Evolutionary conservation across 2,329 filamentous ascomycete species (phyloP), one percentile per base, ranked within the genome.

Genomic region (Monosporascus cannonballus): DNA sequence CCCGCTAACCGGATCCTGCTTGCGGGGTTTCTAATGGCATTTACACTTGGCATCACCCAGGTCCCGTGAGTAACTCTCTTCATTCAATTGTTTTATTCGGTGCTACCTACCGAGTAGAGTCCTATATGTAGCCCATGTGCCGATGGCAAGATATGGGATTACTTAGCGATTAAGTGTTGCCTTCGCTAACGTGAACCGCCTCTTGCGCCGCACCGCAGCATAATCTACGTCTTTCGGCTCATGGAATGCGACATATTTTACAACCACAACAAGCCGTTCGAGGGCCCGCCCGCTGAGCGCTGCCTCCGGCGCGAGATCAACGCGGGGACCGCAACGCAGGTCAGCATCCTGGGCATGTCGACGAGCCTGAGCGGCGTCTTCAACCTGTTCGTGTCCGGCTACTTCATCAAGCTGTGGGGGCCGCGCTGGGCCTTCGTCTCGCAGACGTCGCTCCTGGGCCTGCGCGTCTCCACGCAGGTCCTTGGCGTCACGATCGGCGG

Each of bases 171-270:
- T 25, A 14, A 15, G 25, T 15, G 22, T 37, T 8, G 14, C 22
- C 47, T 22, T 20, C 20, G 37, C 54, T 59, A 48, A 58, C 48
- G 15, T 2, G 38, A 11, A 41, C 38, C 17, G 38, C 38, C 17
- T 20, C 38, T 41, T 22, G 24, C 11, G 1, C n/a, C 15, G 24
- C 11, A 14, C n/a, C 7, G 11, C 50, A 73, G 75, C 3, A 68
- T 79, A 4, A 70, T 87, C 46, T 87, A 86, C 66, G 83, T 85
- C 24, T 88, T 89, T 60, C 83, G 84, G 53, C 64, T 87, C 2
- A 89, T 89, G 85, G 83, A 82, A 48, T 90, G 86, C 67, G 83
- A 89, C 51, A 77, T 79, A 49, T 90, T 83, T 65, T 90, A 89
- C 67, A 71, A 75, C 37, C 71, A 72, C 2, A 79, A 87, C 60